phyloP scores from a whole-genome alignment of 139 green algal species.

The Coelastrella sp. region DNA sequence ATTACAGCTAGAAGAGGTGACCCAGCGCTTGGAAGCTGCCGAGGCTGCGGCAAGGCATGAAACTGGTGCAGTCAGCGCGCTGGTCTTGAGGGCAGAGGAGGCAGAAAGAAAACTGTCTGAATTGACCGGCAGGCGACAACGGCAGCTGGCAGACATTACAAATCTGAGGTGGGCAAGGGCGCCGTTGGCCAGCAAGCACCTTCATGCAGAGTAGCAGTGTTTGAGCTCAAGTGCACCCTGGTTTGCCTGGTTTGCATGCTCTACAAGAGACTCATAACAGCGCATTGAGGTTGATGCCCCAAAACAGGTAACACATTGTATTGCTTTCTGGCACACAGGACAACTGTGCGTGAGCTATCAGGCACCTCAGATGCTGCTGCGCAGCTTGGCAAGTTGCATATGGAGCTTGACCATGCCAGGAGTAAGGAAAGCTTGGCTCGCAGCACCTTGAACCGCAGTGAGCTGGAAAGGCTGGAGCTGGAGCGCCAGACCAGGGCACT shows the following conservation, averaged over 20 bases:
- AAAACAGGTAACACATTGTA: not conserved
- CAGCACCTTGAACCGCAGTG: slow-evolving; percentile 62
- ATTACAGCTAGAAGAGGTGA: slow-evolving; percentile 62
- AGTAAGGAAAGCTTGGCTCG: slow-evolving; percentile 64
- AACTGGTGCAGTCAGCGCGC: not conserved
- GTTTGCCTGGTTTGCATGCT: not conserved
- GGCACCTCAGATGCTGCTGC: slow-evolving; percentile 55
- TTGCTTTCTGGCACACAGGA: not conserved
- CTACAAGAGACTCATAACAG: too few relatives aligned
- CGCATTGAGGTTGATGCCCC: not conserved
- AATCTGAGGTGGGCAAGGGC: slow-evolving; percentile 56
- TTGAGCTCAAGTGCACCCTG: too few relatives aligned
- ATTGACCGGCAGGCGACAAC: slow-evolving; percentile 46
- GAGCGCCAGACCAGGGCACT: slow-evolving; percentile 56
- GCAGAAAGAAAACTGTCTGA: slow-evolving; percentile 54
- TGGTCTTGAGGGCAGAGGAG: slow-evolving; percentile 50
- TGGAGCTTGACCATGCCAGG: slow-evolving; percentile 67
- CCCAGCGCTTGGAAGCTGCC: slow-evolving; percentile 52
- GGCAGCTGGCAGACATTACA: slow-evolving; percentile 66
- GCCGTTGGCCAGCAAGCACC: too few relatives aligned
- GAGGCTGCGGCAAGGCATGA: slow-evolving; percentile 49
- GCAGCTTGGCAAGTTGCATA: slow-evolving; percentile 62
- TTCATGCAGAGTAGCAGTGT: not conserved
- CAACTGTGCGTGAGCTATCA: slow-evolving; percentile 60
- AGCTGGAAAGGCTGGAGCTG: slow-evolving; percentile 67